Evolutionary conservation across 1,284 basidiomycete genomes (phyloP), one percentile per base, ranked within the genome.

Genomic region (Mycosarcoma mackinlayi): DNA sequence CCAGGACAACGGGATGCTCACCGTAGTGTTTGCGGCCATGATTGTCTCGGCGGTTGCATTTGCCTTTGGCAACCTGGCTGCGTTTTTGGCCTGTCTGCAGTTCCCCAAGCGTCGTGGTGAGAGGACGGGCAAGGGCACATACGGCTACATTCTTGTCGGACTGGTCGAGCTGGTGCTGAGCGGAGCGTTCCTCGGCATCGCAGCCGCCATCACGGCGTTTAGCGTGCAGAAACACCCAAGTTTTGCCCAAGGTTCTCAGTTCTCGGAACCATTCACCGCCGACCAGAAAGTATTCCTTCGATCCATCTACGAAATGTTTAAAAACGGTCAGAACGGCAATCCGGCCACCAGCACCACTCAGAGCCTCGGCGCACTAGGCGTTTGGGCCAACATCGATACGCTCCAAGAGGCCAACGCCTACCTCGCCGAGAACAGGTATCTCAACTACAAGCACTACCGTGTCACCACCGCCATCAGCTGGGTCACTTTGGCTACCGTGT

Each of bases 91-190:
- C 11, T 77, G 72, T 28, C 24, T 52, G 8, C 76, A 78, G 44
- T 78, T 78, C 37, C 64, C 64, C 6, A 68, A 66, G 41, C 47
- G 75, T 19, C 35, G 71, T 1, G 76, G 76, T 30, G 75, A 78
- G 49, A 37, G 75, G 9, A 66, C 70, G 4, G 76, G 76, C 14
- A 78, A 77, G 42, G 76, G 76, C 18, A 78, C 76, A 6, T 64
- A 57, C 9, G 74, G 64, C 0, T 76, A 74, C 46, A 35, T 75
- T 21, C 31, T 78, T 0, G 65, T 75, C 4, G 76, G 76, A 0
- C 27, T 78, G 25, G 61, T 65, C 13, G 63, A 71, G 18, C 38
- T 78, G 11, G 6, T 68, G 2, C 59, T 76, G 13, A 52, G 48
- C 19, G 76, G 75, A 16, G 75, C 75, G 1, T 73, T 42, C 9